Percentiles rank a stretch among this genome's conserved stretches.
Conservation (phyloP, 2,329 filamentous ascomycete genomes). For the Fusarium denticulatum region DNA sequence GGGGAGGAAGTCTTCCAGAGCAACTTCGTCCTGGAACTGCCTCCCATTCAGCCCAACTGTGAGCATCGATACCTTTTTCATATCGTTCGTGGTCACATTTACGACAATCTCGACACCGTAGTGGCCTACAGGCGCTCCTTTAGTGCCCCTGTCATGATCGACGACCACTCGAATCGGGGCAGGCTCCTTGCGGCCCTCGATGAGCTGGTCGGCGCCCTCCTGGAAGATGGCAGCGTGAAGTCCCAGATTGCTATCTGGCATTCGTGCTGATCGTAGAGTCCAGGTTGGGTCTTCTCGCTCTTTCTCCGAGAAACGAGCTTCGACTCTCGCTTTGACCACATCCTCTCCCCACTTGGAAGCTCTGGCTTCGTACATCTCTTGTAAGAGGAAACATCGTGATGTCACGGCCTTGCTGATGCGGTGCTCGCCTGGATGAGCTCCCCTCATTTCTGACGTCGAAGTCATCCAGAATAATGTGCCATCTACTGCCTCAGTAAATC, state of each 20-base stretch:
- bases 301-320: conserved; percentile 83
- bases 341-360: conserved; percentile 84
- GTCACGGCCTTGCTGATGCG: conserved; percentile 60
- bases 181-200: conserved; percentile 73
- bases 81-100: conserved; percentile 66
- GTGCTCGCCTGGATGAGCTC: conserved; percentile 58
- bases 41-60: conserved; percentile 74
- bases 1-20: conserved; percentile 76
- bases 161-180: conserved; percentile 78
- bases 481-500: conserved; percentile 76
- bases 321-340: conserved; percentile 84
- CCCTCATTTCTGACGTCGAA: conserved; percentile 69
- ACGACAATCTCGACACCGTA: conserved; percentile 78
- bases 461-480: conserved; percentile 74
- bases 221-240: conserved; percentile 77
- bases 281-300: conserved; percentile 84
- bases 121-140: conserved; percentile 71
- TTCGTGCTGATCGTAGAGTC: conserved; percentile 77
- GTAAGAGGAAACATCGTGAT: conserved; percentile 75
- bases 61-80: conserved; percentile 60
- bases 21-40: conserved; percentile 78
- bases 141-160: conserved; percentile 73
- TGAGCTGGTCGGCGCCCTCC: conserved; percentile 69
- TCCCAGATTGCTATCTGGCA: conserved; percentile 68
- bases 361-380: conserved; percentile 81